Base-by-base conservation (phyloP, 78 protist species). In the Dictyostelium firmibasis region DNA sequence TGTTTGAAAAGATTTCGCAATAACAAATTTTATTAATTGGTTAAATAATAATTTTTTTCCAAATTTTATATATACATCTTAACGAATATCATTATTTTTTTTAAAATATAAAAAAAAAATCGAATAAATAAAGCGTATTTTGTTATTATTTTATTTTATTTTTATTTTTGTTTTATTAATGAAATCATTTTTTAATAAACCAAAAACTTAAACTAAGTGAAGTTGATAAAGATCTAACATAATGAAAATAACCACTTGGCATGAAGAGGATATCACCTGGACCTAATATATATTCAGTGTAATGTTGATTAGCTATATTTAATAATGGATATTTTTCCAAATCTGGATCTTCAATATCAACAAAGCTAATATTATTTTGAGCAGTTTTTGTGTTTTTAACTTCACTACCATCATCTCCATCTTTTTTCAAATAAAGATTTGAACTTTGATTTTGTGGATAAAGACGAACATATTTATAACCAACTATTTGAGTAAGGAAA, bases 261-360 rank as follows among this genome's bases (percentile, higher is more conserved):
- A 96, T 93, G 78, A 81, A 96, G 53, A 96, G 57, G 31, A 91
- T 77, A 69, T 96, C 95, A 11, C 97, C 97, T 8, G 96, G 94
- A 20, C 35, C 27, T 43, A 96, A 41, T 16, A 86, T 75, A 16
- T 50, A 2, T 57, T 96, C 97, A 20, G 35, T n/a, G 47, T 60
- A 91, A 33, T 50, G 4, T 33, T 50, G 29, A 11, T 29, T 44
- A 0, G 96, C 96, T 27, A 13, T 8, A 4, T 27, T 14, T 18
- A 84, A 77, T 74, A 91, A 27, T 47, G 96, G 95, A 44, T 23
- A 91, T 18, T 82, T 47, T 1, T 8, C 11, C 7, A 27, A 87
- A 35, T n/a, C 35, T 18, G 96, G 86, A 29, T 64, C 53, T 31
- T 93, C 96, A 25, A 93, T 60, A 72, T 86, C 91, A 10, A 93